phyloP scores from a whole-genome alignment of 208 protist species.

The Leishmania guyanensis region DNA sequence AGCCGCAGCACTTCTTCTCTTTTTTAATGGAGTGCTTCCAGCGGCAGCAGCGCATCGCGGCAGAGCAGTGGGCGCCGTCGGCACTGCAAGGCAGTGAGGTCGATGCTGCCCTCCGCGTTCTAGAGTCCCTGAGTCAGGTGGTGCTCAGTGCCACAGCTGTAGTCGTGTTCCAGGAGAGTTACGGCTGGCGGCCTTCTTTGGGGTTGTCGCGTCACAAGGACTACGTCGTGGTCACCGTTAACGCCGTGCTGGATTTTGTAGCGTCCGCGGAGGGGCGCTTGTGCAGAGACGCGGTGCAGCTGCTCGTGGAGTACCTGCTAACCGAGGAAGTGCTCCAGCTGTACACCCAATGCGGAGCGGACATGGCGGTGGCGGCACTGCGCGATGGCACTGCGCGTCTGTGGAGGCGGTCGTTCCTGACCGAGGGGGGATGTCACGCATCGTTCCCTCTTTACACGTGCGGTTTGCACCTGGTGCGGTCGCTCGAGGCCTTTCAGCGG shows the following conservation, averaged over 20 bases:
- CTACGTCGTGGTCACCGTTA: conserved; percentile 38
- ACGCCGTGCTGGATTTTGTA: conserved; percentile 47
- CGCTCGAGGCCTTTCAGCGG: conserved; percentile 56
- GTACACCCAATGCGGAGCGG: conserved; percentile 29
- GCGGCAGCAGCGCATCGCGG: conserved; percentile 23
- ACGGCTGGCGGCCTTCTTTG: conserved; percentile 44
- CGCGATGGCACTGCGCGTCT: conserved; percentile 34
- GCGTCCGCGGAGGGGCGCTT: conserved; percentile 18
- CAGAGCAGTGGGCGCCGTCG: background rate
- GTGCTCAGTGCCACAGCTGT: conserved; percentile 30
- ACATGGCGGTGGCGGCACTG: conserved; percentile 36
- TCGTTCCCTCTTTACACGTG: conserved; percentile 20
- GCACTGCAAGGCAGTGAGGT: background rate
- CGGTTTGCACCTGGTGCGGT: conserved; percentile 50
- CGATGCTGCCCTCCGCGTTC: conserved; percentile 11
- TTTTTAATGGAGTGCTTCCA: conserved; percentile 54
- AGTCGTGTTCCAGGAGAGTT: conserved; percentile 49
- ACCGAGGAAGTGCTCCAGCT: conserved; percentile 26
- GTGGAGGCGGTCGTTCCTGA: conserved; percentile 60
- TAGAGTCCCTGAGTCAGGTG: conserved; percentile 11
- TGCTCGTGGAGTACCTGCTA: conserved; percentile 33
- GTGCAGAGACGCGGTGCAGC: conserved; percentile 12
- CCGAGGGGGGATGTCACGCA: background rate
- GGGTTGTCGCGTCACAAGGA: conserved; percentile 30
- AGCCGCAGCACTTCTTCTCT: conserved; percentile 80